Evolutionary conservation across 352 stramenopile species (phyloP), one percentile per base, ranked within the genome.

Genomic region (Phytophthora capsici): DNA sequence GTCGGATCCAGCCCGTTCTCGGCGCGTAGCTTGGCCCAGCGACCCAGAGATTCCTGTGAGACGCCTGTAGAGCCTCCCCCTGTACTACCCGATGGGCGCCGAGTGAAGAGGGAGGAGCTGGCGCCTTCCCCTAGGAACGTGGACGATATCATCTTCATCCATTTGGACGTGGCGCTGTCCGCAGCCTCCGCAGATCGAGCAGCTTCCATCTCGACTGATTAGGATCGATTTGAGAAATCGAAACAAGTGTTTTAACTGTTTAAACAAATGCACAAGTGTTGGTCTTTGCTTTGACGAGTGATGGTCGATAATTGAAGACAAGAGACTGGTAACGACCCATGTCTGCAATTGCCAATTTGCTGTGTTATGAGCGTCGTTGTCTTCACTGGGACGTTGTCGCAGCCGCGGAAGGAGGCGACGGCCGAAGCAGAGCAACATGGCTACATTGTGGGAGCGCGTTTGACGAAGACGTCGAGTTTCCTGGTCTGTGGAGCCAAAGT

Each of bases 101-200:
- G 78, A 17, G 74, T 53, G 55, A 89, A 82, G 38, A 88, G 49
- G 7, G 77, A 75, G 16, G 80, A 72, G 34, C 62, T 54, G 3
- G 57, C 14, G 32, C 40, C 54, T 25, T 91, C 81, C 25, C 85
- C 85, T 2, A 91, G 71, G 34, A 93, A 91, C 45, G 85, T 93
- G 22, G 81, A 89, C 51, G 85, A 93, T 41, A 93, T 78, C 78
- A 93, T 89, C 58, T 89, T 90, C 83, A 93, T 91, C 85, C 85
- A 93, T 69, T 82, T 86, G 36, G 62, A 73, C 30, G 79, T 80
- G 30, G 72, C 77, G 32, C 75, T 80, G 55, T 86, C 77, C 26
- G 73, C 62, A 25, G 73, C 51, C 48, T 70, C 57, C n/a, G 56
- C 63, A 32, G 62, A 12, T 17, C 19, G 23, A 36, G 45, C 32